Conservation (phyloP, 768 basidiomycete genomes). For the Dacryopinax spathularia region DNA sequence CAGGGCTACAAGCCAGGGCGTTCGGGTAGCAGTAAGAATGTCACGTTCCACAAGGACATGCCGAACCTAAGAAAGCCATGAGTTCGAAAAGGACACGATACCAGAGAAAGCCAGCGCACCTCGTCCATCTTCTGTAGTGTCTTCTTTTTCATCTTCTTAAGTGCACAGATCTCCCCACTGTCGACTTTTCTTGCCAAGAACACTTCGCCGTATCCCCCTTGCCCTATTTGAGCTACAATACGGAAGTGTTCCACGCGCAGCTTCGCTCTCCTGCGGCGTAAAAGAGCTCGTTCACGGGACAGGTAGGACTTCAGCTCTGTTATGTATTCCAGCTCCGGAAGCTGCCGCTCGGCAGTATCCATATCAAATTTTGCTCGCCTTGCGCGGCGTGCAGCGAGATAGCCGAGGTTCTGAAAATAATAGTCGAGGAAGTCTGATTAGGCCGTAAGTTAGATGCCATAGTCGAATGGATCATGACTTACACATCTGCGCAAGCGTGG, state of each 20-base stretch:
- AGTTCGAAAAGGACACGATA: not conserved
- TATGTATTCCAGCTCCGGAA: slow-evolving; percentile 40
- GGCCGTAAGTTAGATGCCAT: not conserved
- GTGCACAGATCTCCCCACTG: slow-evolving; percentile 87
- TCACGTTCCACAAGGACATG: slow-evolving; percentile 96
- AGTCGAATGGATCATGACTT: slow-evolving; percentile 11
- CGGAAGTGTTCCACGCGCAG: slow-evolving; percentile 90
- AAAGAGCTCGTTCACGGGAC: slow-evolving; percentile 80
- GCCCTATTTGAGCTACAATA: slow-evolving; percentile 96
- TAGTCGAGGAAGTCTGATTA: slow-evolving; percentile 84
- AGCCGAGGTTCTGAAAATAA: slow-evolving; percentile 90
- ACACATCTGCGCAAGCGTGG: slow-evolving; percentile 96
- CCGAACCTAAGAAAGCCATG: too few relatives aligned
- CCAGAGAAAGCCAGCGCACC: slow-evolving; percentile 30
- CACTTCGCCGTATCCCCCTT: slow-evolving; percentile 97
- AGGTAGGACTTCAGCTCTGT: slow-evolving; percentile 88
- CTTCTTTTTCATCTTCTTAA: slow-evolving; percentile 94
- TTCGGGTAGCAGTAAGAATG: slow-evolving; percentile 92
- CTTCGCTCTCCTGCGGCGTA: slow-evolving; percentile 87
- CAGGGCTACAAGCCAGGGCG: slow-evolving; percentile 88
- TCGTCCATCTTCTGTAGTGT: slow-evolving; percentile 98
- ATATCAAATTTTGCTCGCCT: slow-evolving; percentile 68
- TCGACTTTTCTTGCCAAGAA: slow-evolving; percentile 91
- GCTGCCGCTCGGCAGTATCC: slow-evolving; percentile 57
- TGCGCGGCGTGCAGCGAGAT: slow-evolving; percentile 72